Conservation (phyloP, 164 flowering plant species). For the Aristolochia californica region DNA sequence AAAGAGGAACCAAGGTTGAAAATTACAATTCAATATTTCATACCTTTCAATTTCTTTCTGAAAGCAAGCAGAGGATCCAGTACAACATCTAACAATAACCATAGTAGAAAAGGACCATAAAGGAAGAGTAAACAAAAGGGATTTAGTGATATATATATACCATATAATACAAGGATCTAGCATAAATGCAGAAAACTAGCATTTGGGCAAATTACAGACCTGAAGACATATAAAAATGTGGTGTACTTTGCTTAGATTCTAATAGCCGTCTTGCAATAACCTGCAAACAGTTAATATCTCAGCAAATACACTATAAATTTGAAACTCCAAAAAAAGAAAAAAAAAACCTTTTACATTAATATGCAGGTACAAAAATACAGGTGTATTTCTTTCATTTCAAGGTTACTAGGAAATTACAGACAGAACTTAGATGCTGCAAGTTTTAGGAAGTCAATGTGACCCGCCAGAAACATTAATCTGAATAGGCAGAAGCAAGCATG, state of each 20-base stretch:
- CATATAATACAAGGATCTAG: background rate
- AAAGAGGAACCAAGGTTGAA: too few relatives aligned
- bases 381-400: too few relatives aligned
- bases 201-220: background rate
- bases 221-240: slow-evolving; percentile 72
- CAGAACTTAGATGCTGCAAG: too few relatives aligned
- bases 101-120: background rate
- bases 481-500: too few relatives aligned
- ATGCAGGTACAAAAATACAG: too few relatives aligned
- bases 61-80: slow-evolving; percentile 92
- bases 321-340: background rate
- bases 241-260: slow-evolving; percentile 87
- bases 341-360: too few relatives aligned
- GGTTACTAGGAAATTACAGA: too few relatives aligned
- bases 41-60: slow-evolving; percentile 87
- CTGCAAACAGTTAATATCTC: slow-evolving; percentile 27
- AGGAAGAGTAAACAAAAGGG: too few relatives aligned
- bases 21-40: background rate
- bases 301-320: slow-evolving; percentile 1
- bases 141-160: too few relatives aligned
- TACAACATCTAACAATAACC: slow-evolving; percentile 56
- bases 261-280: slow-evolving; percentile 80
- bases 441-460: too few relatives aligned
- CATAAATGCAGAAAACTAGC: background rate
- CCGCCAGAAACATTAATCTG: too few relatives aligned